Conservation (phyloP, 176 grass and related monocot species). For the Hordeum marinum region DNA sequence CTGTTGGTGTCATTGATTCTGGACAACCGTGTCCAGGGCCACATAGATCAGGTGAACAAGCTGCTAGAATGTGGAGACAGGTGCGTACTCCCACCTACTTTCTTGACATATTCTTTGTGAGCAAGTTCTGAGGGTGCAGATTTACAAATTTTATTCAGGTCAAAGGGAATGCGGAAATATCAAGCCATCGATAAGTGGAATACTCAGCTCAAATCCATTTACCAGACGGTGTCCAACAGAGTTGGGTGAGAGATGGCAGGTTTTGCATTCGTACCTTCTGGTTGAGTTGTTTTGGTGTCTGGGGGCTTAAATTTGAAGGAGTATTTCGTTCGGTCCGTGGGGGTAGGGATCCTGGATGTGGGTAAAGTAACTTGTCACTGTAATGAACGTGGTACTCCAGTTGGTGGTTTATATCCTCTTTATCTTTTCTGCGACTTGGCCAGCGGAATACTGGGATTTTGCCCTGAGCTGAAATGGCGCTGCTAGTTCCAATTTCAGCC, state of each 20-base stretch:
- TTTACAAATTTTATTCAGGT: constrained; percentile 43
- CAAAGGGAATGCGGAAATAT: constrained; percentile 91
- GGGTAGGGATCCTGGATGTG: neutral
- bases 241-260: constrained; percentile 55
- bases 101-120: neutral
- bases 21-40: constrained; percentile 91
- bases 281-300: constrained; percentile 23
- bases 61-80: constrained; percentile 86
- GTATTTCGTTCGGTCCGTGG: neutral
- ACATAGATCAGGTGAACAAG: constrained; percentile 99
- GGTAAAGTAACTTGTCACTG: neutral
- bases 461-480: neutral
- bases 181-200: constrained; percentile 97
- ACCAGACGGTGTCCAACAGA: constrained; percentile 80
- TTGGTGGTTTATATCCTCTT: constrained; percentile 5
- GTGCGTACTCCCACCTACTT: constrained; percentile 13
- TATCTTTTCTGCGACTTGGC: neutral
- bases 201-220: constrained; percentile 72
- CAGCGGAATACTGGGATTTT: constrained; percentile 17
- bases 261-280: neutral
- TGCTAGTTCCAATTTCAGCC: neutral
- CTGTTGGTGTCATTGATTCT: constrained; percentile 92
- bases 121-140: neutral
- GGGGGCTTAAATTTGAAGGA: constrained; percentile 6
- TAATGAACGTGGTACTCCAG: neutral